Percentiles rank a stretch among this genome's conserved stretches.
Conservation (phyloP, 1,139 yeast species). For the Scheffersomyces parashehatae region DNA sequence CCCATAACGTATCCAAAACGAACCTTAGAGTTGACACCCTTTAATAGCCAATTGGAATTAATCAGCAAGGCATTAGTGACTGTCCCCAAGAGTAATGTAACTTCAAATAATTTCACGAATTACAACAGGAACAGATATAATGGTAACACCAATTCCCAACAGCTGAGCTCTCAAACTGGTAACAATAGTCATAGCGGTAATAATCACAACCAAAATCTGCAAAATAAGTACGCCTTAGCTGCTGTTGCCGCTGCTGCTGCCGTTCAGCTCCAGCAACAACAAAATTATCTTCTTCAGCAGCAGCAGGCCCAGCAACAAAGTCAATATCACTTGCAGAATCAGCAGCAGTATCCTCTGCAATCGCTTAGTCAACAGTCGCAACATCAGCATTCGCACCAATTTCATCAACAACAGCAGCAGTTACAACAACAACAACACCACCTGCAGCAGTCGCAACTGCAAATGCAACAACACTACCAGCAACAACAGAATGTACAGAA, state of each 20-base stretch:
- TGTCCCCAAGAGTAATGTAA: conserved; percentile 8
- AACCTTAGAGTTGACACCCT: conserved; percentile 28
- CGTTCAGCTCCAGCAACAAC: conserved; percentile 15
- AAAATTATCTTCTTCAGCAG: conserved; percentile 6
- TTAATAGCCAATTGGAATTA: conserved; percentile 29
- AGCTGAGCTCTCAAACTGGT: conserved; percentile 7
- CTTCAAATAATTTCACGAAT: conserved; percentile 10
- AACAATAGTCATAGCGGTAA: conserved; percentile 4
- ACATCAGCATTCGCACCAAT: conserved; percentile 11
- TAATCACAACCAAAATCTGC: conserved; percentile 17
- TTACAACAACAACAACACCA: conserved; percentile 5
- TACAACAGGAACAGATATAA: conserved; percentile 8
- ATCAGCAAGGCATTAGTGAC: conserved; percentile 18
- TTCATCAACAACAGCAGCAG: conserved; percentile 5
- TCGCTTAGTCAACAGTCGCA: conserved; percentile 7
- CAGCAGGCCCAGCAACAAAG: conserved; percentile 13
- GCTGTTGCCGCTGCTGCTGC: conserved; percentile 32
- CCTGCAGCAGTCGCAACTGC: not conserved
- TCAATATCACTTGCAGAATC: conserved; percentile 5
- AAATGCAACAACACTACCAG: conserved; percentile 1
- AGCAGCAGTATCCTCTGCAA: conserved; percentile 10
- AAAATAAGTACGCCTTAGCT: conserved; percentile 30
- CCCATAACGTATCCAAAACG: conserved; percentile 24
- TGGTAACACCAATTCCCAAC: conserved; percentile 4
- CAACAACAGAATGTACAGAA: conserved; percentile 3